Percentiles rank a stretch among this genome's conserved stretches.
Conservation (phyloP, 2,329 filamentous ascomycete genomes). For the Xylaria sp. region DNA sequence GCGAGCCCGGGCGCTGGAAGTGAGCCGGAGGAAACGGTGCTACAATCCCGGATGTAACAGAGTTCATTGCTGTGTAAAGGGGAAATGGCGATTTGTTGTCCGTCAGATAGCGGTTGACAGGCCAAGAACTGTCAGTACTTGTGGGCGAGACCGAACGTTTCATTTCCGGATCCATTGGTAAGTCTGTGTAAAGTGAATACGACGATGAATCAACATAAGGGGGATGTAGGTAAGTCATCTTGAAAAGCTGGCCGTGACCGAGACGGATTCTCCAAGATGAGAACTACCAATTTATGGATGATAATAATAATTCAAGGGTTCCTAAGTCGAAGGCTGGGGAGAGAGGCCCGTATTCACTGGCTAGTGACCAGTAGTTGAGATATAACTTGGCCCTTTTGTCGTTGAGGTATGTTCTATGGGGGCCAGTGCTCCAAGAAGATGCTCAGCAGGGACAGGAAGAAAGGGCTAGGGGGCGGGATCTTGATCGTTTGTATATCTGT, state of each 20-base stretch:
- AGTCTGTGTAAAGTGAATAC: conserved; percentile 35
- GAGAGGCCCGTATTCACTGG: not conserved
- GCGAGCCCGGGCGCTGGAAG: conserved; percentile 50
- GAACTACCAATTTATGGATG: not conserved
- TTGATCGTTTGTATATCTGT: conserved; percentile 34
- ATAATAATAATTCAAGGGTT: not conserved
- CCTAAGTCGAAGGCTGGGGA: not conserved
- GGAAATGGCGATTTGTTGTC: conserved; percentile 47
- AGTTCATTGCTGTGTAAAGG: conserved; percentile 35
- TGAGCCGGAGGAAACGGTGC: conserved; percentile 39
- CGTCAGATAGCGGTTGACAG: conserved; percentile 45
- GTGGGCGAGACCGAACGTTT: conserved; percentile 39
- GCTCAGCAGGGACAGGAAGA: not conserved
- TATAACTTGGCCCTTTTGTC: conserved; percentile 1
- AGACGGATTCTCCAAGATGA: not conserved
- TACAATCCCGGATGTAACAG: conserved; percentile 36
- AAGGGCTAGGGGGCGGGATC: conserved; percentile 18
- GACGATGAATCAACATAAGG: conserved; percentile 34
- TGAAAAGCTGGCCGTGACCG: conserved; percentile 5
- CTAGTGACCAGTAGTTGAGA: not conserved
- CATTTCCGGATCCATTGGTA: conserved; percentile 46
- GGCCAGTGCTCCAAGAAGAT: conserved; percentile 6
- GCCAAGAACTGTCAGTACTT: conserved; percentile 38
- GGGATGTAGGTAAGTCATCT: conserved; percentile 30
- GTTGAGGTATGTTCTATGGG: conserved; percentile 10